Percentiles rank a stretch among this genome's conserved stretches.
Evolutionary conservation across 768 basidiomycete genomes (phyloP).

Genomic region (Tephrocybe sp.): DNA sequence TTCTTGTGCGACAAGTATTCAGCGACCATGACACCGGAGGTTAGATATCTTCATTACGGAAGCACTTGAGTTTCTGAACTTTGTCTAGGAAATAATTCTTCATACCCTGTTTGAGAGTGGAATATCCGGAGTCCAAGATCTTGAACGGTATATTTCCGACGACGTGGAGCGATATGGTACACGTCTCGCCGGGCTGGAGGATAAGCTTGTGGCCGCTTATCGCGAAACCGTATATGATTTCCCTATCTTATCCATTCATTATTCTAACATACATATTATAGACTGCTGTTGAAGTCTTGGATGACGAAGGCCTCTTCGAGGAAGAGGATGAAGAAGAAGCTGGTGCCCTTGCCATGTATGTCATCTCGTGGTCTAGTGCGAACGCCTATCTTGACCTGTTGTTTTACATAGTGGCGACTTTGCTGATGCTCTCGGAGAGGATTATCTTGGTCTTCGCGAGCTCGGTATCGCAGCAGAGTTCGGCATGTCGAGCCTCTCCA

Average conservation of each 20-base stretch:
- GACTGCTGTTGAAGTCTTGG: conserved; percentile 48
- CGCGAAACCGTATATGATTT: conserved; percentile 63
- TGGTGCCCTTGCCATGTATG: conserved; percentile 58
- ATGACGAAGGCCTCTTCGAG: conserved; percentile 66
- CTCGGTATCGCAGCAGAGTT: conserved; percentile 86
- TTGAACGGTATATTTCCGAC: conserved; percentile 86
- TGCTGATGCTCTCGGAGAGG: conserved; percentile 84
- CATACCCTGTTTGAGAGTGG: conserved; percentile 92
- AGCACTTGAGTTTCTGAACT: conserved; percentile 4
- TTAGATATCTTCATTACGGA: conserved; percentile 30
- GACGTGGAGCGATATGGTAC: conserved; percentile 82
- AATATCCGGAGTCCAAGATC: conserved; percentile 67
- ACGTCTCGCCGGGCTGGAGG: conserved; percentile 75
- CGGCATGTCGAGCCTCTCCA: conserved; percentile 70
- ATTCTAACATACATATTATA: conserved; percentile 15
- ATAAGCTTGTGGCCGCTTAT: conserved; percentile 83
- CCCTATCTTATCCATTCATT: not conserved
- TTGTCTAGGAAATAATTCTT: conserved; percentile 79
- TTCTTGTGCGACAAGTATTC: conserved; percentile 81
- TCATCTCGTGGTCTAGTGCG: not conserved
- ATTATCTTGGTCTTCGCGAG: conserved; percentile 87
- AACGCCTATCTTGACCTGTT: not conserved
- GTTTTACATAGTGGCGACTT: conserved; percentile 66
- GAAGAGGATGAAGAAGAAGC: conserved; percentile 54
- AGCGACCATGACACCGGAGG: conserved; percentile 81